Base-by-base conservation (phyloP, 2,329 filamentous ascomycete species). In the Cytospora mali region DNA sequence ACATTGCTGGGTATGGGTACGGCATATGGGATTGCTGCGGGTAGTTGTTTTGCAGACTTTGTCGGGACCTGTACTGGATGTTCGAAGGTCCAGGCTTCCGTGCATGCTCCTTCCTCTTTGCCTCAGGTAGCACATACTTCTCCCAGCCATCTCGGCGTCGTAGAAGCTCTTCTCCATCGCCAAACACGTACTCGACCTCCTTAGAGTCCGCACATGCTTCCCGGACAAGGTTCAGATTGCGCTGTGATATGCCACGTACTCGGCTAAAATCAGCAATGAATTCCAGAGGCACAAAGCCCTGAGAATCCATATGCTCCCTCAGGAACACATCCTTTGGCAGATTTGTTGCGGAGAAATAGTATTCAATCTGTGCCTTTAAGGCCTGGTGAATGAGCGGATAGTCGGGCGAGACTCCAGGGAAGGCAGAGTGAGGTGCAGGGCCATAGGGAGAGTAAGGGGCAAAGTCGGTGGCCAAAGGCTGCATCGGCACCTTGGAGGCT, bases 281-380 rank as follows among this genome's bases (percentile, higher is more conserved):
- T 35, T 84, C 82, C 57, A 99, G 79, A 56, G 87, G 88, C 16
- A 97, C 93, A 71, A 93, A 98, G 21, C 95, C 95, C 74, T 98
- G 91, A 1, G 90, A 91, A 73, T 99, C 94, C 95, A 99, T 98
- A 69, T 93, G 88, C 71, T 86, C 88, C 62, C 95, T 89, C 64
- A 99, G 82, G 75, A 88, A 98, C 71, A 91, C 83, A 72, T 99
- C 95, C 77, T 97, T 97, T 82, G 92, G 91, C 55, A 98, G 83
- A 73, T 99, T 99, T 71, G 97, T 91, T 29, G 97, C 85, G 0
- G 94, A 98, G 77, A 99, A 97, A 77, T 99, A 99, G 79, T 97
- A 99, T 71, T 97, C 92, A 42, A 93, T 84, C 72, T 84, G 79
- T 67, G 73, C 74, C 60, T 77, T 80, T 55, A 86, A 73, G 53